These are phyloP conservation scores for Sungouiozyma ichnusensis DNA, from an alignment of 805 yeast genomes.

Conservation along the genomic window DNA sequence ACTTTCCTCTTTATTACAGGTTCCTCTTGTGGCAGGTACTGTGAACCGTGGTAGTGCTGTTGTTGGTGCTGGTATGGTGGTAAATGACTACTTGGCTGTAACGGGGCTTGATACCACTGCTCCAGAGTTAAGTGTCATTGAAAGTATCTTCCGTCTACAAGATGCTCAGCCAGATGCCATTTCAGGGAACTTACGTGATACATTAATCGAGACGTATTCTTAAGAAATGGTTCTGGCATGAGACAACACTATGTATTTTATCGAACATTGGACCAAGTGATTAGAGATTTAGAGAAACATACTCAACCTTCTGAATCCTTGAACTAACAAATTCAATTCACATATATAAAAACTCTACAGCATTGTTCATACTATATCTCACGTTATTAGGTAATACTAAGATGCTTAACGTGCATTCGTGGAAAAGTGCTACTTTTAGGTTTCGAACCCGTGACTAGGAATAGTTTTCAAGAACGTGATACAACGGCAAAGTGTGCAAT, in stretches of 20 bases:
- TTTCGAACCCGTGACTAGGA: no score
- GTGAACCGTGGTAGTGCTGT: conserved; percentile 96
- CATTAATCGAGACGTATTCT: conserved; percentile 85
- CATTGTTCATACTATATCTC: background rate
- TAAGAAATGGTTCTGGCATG: conserved; percentile 21
- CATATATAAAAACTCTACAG: background rate
- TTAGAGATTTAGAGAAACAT: no score
- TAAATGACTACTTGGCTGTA: conserved; percentile 96
- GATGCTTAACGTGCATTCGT: no score
- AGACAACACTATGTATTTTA: background rate
- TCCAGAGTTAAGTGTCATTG: conserved; percentile 93
- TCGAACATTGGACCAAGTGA: no score
- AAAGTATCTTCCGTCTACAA: conserved; percentile 88
- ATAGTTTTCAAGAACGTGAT: no score
- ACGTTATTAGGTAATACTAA: no score
- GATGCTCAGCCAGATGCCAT: conserved; percentile 85
- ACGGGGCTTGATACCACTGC: conserved; percentile 97
- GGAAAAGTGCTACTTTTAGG: no score
- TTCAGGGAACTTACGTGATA: conserved; percentile 77
- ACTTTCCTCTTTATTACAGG: conserved; percentile 86
- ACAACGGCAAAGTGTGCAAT: no score
- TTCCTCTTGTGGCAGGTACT: conserved; percentile 97
- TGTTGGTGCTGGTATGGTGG: conserved; percentile 98
- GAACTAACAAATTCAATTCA: background rate
- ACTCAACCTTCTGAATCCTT: background rate